Evolutionary conservation across 257 asterid genomes (phyloP).

Genomic region (Fraxinus pennsylvanica): DNA sequence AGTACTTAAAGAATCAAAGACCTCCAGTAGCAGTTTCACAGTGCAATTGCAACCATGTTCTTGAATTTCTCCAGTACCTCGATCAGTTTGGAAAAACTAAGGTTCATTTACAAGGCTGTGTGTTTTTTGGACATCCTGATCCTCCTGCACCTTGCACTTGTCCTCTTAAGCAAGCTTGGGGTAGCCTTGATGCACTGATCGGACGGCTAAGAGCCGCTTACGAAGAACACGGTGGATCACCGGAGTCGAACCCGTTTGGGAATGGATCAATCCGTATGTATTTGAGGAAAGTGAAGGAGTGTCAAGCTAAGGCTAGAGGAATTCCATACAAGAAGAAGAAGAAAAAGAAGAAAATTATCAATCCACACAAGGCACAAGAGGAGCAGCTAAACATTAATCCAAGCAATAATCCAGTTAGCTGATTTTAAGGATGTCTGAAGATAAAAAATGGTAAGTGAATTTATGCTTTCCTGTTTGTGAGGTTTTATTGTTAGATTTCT

Average conservation of each 20-base stretch:
- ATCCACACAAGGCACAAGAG: conserved; percentile 28
- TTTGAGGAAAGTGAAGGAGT: conserved; percentile 80
- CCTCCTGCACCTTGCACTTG: conserved; percentile 95
- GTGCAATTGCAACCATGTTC: conserved; percentile 78
- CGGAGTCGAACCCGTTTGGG: conserved; percentile 75
- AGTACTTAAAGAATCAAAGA: conserved; percentile 71
- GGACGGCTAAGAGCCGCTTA: conserved; percentile 92
- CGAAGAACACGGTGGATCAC: conserved; percentile 88
- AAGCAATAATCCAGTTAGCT: conserved; percentile 33
- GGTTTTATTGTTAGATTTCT: conserved; percentile 7
- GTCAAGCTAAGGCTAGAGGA: conserved; percentile 91
- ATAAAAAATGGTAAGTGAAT: conserved; percentile 12
- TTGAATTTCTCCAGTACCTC: conserved; percentile 76
- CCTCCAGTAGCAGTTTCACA: conserved; percentile 68
- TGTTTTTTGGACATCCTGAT: conserved; percentile 86
- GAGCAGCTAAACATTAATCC: conserved; percentile 42
- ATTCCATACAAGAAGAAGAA: conserved; percentile 87
- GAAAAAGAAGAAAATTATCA: conserved; percentile 53
- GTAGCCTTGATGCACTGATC: conserved; percentile 88
- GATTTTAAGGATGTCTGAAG: background rate
- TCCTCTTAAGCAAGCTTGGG: conserved; percentile 95
- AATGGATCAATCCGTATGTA: conserved; percentile 75
- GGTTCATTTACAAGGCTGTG: conserved; percentile 78
- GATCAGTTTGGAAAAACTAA: conserved; percentile 93
- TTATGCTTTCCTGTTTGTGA: background rate